Conservation (phyloP, 768 basidiomycete species). For the Calocera viscosa region DNA sequence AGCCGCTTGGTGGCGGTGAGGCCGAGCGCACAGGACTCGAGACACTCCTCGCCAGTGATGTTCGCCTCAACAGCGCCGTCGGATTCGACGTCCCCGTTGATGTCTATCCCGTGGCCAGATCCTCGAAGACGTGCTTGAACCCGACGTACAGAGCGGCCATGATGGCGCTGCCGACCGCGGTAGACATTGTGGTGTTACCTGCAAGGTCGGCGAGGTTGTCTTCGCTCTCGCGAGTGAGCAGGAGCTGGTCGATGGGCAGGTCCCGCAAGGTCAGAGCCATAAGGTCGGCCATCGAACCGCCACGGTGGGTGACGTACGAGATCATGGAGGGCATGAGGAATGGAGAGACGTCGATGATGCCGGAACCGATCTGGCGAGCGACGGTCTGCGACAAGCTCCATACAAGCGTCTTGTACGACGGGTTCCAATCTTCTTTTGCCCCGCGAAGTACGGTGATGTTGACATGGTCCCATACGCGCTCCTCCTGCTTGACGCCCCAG, state of each 20-base stretch:
- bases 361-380: slow-evolving; percentile 74
- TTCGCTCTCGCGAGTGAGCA: slow-evolving; percentile 87
- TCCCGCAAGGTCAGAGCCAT: slow-evolving; percentile 92
- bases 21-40: slow-evolving; percentile 53
- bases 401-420: slow-evolving; percentile 81
- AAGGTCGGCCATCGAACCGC: slow-evolving; percentile 86
- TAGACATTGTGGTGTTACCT: slow-evolving; percentile 96
- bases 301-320: slow-evolving; percentile 88
- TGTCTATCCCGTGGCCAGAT: slow-evolving; percentile 53
- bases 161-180: slow-evolving; percentile 85
- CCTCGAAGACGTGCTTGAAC: slow-evolving; percentile 51
- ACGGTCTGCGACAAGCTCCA: slow-evolving; percentile 98
- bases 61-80: slow-evolving; percentile 33
- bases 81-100: slow-evolving; percentile 20
- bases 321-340: slow-evolving; percentile 96
- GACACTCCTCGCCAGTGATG: slow-evolving; percentile 61
- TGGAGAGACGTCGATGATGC: slow-evolving; percentile 71
- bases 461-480: slow-evolving; percentile 90
- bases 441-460: slow-evolving; percentile 79
- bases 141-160: slow-evolving; percentile 65
- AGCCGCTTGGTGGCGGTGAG: slow-evolving; percentile 42
- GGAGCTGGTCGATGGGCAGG: slow-evolving; percentile 78
- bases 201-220: slow-evolving; percentile 90
- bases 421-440: slow-evolving; percentile 67
- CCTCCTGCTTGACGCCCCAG: slow-evolving; percentile 89